phyloP scores from a whole-genome alignment of 371 early-diverging fungal genomes.

The Circinella minor region DNA sequence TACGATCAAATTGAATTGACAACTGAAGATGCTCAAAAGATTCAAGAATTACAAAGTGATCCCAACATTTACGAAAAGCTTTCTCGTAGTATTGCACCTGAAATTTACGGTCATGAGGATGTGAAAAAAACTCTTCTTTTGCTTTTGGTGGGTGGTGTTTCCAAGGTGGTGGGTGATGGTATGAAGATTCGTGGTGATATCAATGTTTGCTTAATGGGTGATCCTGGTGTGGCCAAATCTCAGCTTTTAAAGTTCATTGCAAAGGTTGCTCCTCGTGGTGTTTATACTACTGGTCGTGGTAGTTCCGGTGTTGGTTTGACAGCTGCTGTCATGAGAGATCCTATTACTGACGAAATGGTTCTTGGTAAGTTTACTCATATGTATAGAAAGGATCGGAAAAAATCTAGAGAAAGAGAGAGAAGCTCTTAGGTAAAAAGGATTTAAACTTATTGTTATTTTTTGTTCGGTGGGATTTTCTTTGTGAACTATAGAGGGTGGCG shows the following conservation, averaged over 20 bases:
- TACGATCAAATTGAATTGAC: slow-evolving; percentile 83
- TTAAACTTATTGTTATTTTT: no score
- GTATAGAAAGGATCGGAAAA: background rate
- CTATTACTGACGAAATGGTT: slow-evolving; percentile 87
- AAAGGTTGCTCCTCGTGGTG: slow-evolving; percentile 87
- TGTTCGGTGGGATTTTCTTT: no score
- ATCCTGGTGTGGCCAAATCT: slow-evolving; percentile 98
- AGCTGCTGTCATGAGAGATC: slow-evolving; percentile 87
- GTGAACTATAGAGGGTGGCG: slow-evolving; percentile 78
- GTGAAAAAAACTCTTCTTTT: slow-evolving; percentile 93
- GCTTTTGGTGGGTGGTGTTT: slow-evolving; percentile 89
- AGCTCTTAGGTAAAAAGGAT: no score
- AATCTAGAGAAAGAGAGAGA: background rate
- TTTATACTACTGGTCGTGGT: slow-evolving; percentile 95
- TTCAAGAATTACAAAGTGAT: slow-evolving; percentile 69
- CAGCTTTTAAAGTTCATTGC: slow-evolving; percentile 90
- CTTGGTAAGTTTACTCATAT: slow-evolving; percentile 53
- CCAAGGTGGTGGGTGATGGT: slow-evolving; percentile 86
- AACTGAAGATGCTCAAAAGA: slow-evolving; percentile 58
- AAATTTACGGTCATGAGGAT: slow-evolving; percentile 97
- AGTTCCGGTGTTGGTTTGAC: slow-evolving; percentile 96
- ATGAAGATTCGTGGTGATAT: slow-evolving; percentile 96
- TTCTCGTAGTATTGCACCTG: slow-evolving; percentile 95
- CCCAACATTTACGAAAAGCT: slow-evolving; percentile 85
- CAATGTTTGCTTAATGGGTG: slow-evolving; percentile 98